Evolutionary conservation across 208 protist genomes (phyloP), one percentile per base, ranked within the genome.

Genomic region (Acanthamoeba lenticulata): DNA sequence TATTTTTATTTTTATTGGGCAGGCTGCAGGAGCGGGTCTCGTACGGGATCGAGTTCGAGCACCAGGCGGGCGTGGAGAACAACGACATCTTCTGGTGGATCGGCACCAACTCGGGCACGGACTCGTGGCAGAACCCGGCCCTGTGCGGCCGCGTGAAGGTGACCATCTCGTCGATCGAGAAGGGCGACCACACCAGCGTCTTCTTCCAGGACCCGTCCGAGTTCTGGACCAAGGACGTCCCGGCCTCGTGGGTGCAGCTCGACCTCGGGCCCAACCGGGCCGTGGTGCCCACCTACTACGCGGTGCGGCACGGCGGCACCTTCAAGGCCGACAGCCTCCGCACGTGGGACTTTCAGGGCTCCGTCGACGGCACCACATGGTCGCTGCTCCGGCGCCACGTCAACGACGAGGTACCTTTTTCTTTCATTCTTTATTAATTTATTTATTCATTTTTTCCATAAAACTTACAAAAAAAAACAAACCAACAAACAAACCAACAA

Each of bases 281-380:
- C 4, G 92, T 96, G 9, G 65, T 79, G 36, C 94, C 94, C 24
- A 96, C 94, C 9, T 69, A 95, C 74, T 96, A 96, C 72, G 90
- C 94, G 0, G 67, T 96, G n/a, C 90, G 93, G 0, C 94, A 95
- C 49, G 83, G 89, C 6, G 49, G 52, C 45, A 92, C 34, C 34
- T 95, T 91, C 77, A 93, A 95, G 49, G 88, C 77, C 42, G 86
- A 95, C 17, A 83, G 72, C 65, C 93, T 96, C 24, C 89, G 94
- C 21, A 93, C 94, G 32, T 96, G 94, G 94, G 49, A 90, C 40
- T 94, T 95, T 36, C 91, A 96, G 90, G 95, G 91, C 62, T 95
- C 94, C 6, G 79, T 89, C 9, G 95, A 96, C 69, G 72, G 88
- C 13, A 27, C 57, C 15, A 69, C 52, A 29, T 96, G 95, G 95